Conservation (phyloP, 164 flowering plant genomes). For the Piper longum region DNA sequence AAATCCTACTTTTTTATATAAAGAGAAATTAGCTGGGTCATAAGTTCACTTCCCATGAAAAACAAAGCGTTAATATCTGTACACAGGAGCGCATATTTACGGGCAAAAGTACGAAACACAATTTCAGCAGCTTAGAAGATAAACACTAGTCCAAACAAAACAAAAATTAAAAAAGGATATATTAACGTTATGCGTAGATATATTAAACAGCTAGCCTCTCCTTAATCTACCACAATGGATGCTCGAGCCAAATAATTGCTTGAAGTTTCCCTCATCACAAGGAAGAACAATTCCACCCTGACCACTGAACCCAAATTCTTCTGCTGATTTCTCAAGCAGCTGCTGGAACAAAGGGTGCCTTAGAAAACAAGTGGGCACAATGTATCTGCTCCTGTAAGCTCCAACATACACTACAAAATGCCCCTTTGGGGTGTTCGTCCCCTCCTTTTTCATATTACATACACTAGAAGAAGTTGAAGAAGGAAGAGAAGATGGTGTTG, state of each 20-base stretch:
- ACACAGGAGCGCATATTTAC: too few relatives aligned
- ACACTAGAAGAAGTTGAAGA: background rate
- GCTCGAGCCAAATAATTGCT: background rate
- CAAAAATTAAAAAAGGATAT: too few relatives aligned
- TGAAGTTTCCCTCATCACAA: slow-evolving; percentile 7
- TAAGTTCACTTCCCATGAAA: too few relatives aligned
- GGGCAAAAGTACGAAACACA: too few relatives aligned
- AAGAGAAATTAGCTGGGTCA: too few relatives aligned
- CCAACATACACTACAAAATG: slow-evolving; percentile 14
- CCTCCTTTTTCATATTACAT: background rate
- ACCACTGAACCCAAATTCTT: slow-evolving; percentile 7
- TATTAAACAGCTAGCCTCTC: background rate
- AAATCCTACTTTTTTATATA: too few relatives aligned
- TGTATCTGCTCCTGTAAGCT: slow-evolving; percentile 2
- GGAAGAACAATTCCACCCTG: slow-evolving; percentile 7
- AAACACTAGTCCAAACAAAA: too few relatives aligned
- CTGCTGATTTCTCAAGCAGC: slow-evolving; percentile 9
- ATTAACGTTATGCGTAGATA: too few relatives aligned
- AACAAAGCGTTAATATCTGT: too few relatives aligned
- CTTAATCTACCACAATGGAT: background rate
- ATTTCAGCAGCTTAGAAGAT: too few relatives aligned
- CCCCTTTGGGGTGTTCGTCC: slow-evolving; percentile 8
- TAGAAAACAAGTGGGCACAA: slow-evolving; percentile 6
- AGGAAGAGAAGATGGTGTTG: too few relatives aligned
- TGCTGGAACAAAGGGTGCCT: slow-evolving; percentile 8